A percentile compares a stretch with the other conserved stretches of the same genome.
Conservation (phyloP, 306 rosid genomes). For the Trifolium fragiferum region DNA sequence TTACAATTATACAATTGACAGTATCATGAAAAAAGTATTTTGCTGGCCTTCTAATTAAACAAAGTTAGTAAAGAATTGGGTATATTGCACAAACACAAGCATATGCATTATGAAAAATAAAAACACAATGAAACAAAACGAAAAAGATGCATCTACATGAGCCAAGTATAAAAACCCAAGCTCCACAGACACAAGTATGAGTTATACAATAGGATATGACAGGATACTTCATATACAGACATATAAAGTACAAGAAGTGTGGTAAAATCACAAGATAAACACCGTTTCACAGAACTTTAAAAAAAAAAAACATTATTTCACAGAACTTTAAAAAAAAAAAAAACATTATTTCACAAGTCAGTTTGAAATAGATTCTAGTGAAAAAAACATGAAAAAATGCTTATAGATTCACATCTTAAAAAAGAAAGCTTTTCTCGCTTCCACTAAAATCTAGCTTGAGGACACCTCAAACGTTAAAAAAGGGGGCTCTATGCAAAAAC, state of each 20-base stretch:
- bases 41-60: not conserved
- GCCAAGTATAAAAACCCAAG: not conserved
- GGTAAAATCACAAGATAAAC: not conserved
- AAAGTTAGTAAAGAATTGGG: not conserved
- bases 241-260: not conserved
- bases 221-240: not conserved
- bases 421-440: not conserved
- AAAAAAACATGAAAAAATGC: not conserved
- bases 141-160: not conserved
- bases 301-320: not conserved
- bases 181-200: not conserved
- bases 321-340: not conserved
- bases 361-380: not conserved
- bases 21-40: not conserved
- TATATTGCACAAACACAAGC: not conserved
- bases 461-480: not conserved
- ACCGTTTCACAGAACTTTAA: not conserved
- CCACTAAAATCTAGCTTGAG: not conserved
- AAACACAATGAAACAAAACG: not conserved
- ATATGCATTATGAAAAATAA: not conserved
- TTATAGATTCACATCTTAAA: not conserved
- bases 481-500: not conserved
- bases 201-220: not conserved
- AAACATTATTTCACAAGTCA: not conserved
- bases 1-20: conserved; percentile 3